Conservation (phyloP, 805 yeast species). For the Candida nonsorbophila region DNA sequence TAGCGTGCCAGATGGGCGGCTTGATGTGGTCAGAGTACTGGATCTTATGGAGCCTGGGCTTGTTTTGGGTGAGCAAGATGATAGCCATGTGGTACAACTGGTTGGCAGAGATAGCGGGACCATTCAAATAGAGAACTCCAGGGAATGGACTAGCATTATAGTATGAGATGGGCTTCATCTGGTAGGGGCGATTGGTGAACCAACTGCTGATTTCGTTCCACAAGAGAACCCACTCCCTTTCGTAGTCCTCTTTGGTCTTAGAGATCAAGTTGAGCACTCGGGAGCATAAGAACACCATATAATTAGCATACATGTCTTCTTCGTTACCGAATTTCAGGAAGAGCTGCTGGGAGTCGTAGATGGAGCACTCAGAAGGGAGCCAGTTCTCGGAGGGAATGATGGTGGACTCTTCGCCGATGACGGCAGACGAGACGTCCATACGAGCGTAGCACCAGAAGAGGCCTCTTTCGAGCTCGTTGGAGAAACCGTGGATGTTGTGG, state of each 20-base stretch:
- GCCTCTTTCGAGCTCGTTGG: conserved; percentile 27
- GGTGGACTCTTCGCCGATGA: conserved; percentile 31
- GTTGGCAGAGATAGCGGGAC: conserved; percentile 31
- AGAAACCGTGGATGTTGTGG: conserved; percentile 31
- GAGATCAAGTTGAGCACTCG: conserved; percentile 29
- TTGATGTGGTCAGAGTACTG: conserved; percentile 9
- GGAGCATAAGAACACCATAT: conserved; percentile 31
- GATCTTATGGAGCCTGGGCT: conserved; percentile 29
- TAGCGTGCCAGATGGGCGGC: conserved; percentile 36
- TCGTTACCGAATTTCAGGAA: conserved; percentile 14
- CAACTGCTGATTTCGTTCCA: conserved; percentile 37
- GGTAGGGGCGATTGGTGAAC: conserved; percentile 29
- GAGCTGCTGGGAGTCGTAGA: conserved; percentile 15
- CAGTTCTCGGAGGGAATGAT: conserved; percentile 27
- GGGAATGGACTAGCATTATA: conserved; percentile 31
- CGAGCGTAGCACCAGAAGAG: conserved; percentile 42
- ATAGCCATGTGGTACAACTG: conserved; percentile 35
- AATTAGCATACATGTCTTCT: conserved; percentile 34
- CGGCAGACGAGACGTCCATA: conserved; percentile 34
- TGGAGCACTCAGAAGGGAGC: conserved; percentile 21
- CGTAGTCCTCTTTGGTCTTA: conserved; percentile 15
- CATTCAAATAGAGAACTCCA: conserved; percentile 26
- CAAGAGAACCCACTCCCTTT: conserved; percentile 30
- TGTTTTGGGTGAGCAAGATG: conserved; percentile 32
- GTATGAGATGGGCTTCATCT: conserved; percentile 27